Conservation (phyloP, 495 filamentous ascomycete genomes). For the Chaetomidium leptoderma region DNA sequence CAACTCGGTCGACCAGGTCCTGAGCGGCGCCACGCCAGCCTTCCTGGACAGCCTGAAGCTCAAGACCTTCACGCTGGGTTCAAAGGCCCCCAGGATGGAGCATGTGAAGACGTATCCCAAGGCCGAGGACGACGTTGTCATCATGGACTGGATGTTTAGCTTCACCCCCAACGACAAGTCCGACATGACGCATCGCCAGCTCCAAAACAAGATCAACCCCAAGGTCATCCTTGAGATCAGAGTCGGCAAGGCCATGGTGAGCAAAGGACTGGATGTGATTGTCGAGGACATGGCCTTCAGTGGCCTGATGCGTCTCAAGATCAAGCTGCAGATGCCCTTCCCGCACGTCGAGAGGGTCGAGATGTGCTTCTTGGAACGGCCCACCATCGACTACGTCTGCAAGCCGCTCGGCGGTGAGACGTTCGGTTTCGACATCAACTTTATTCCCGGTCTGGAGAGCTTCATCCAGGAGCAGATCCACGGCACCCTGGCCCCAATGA, state of each 20-base stretch:
- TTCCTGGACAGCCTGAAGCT: constrained; percentile 91
- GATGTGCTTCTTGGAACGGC: constrained; percentile 73
- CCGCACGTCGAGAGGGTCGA: constrained; percentile 92
- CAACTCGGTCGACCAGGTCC: constrained; percentile 87
- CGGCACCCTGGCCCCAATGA: constrained; percentile 85
- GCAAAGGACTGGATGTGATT: constrained; percentile 94
- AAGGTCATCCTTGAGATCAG: constrained; percentile 93
- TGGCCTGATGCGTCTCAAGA: constrained; percentile 91
- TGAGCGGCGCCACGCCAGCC: constrained; percentile 83
- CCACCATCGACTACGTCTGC: constrained; percentile 88
- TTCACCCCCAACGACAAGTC: constrained; percentile 93
- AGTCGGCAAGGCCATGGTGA: constrained; percentile 88
- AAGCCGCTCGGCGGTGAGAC: constrained; percentile 94
- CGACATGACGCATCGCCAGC: constrained; percentile 83
- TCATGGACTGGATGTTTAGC: constrained; percentile 99
- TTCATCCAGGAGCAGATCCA: constrained; percentile 98
- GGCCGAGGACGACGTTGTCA: constrained; percentile 85
- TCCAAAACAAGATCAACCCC: constrained; percentile 93
- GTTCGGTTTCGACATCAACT: constrained; percentile 97
- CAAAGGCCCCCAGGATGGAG: constrained; percentile 92
- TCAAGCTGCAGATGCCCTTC: constrained; percentile 93
- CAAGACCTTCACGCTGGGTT: constrained; percentile 85
- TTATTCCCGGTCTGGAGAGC: constrained; percentile 85
- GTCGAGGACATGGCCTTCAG: constrained; percentile 96
- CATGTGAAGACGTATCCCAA: constrained; percentile 98